Conservation (phyloP, 768 basidiomycete species). For the Cantharellus anzutake region DNA sequence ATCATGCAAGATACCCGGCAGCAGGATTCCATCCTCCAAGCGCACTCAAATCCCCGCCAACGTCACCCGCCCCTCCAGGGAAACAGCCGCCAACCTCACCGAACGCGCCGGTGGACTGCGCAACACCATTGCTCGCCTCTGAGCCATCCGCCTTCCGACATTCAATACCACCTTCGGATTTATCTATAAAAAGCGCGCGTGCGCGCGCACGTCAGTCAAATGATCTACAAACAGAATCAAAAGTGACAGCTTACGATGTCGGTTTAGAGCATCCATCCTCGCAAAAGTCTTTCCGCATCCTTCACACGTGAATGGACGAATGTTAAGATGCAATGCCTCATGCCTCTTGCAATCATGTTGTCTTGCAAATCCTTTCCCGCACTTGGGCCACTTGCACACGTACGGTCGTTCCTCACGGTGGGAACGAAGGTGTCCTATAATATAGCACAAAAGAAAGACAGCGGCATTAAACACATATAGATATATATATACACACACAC, state of each 20-base stretch:
- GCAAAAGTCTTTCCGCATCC: constrained; percentile 90
- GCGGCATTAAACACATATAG: constrained; percentile 3
- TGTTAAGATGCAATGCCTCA: constrained; percentile 84
- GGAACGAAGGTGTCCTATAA: constrained; percentile 71
- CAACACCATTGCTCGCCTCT: background rate
- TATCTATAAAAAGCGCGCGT: constrained; percentile 16
- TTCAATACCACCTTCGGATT: constrained; percentile 68
- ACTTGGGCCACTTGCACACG: constrained; percentile 87
- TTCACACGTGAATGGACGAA: constrained; percentile 81
- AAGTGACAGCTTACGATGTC: constrained; percentile 51
- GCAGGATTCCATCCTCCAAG: background rate
- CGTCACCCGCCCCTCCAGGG: background rate
- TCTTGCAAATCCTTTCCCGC: constrained; percentile 81
- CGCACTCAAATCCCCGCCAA: background rate
- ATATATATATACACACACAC: constrained; percentile 11
- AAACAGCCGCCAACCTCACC: background rate
- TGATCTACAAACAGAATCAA: background rate
- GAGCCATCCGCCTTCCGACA: constrained; percentile 26
- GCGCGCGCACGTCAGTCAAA: background rate
- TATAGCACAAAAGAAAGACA: constrained; percentile 1
- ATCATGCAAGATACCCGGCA: background rate
- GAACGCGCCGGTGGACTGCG: background rate
- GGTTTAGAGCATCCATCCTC: constrained; percentile 82
- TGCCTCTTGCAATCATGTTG: constrained; percentile 97
- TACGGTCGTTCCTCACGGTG: constrained; percentile 93